These are phyloP conservation scores for Fusarium sp. DNA, from an alignment of 2,329 filamentous ascomycete species.

Conservation along the genomic window DNA sequence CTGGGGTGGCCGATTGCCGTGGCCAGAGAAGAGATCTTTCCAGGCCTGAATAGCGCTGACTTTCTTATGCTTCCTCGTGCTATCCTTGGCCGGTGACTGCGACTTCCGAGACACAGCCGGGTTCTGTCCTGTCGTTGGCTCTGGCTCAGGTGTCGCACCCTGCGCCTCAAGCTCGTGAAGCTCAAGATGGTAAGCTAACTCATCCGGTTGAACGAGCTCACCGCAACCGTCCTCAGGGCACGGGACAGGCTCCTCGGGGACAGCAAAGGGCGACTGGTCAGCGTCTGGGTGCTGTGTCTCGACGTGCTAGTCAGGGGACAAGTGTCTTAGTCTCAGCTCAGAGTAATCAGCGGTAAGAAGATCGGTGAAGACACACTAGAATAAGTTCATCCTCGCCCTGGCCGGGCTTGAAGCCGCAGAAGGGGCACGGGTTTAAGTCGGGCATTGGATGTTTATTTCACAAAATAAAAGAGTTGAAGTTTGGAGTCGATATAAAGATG, in stretches of 20 bases:
- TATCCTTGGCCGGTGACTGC: slow-evolving; percentile 20
- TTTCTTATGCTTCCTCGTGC: slow-evolving; percentile 33
- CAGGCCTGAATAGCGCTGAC: slow-evolving; percentile 40
- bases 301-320: slow-evolving; percentile 45
- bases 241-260: slow-evolving; percentile 20
- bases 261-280: slow-evolving; percentile 28
- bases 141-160: slow-evolving; percentile 31
- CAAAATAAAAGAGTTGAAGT: background rate
- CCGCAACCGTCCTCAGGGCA: slow-evolving; percentile 65
- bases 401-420: slow-evolving; percentile 53
- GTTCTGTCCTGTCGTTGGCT: slow-evolving; percentile 13
- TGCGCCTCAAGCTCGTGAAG: slow-evolving; percentile 47
- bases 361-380: slow-evolving; percentile 48
- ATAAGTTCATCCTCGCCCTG: slow-evolving; percentile 54
- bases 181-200: slow-evolving; percentile 45
- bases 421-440: slow-evolving; percentile 50
- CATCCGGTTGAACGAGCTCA: slow-evolving; percentile 59
- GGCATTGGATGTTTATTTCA: slow-evolving; percentile 23
- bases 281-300: slow-evolving; percentile 48
- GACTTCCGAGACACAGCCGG: slow-evolving; percentile 23
- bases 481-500: background rate
- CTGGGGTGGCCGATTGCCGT: slow-evolving; percentile 13
- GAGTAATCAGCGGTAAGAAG: slow-evolving; percentile 8
- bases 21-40: slow-evolving; percentile 41
- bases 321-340: slow-evolving; percentile 31